Percentiles rank a stretch among this genome's conserved stretches.
Evolutionary conservation across 495 filamentous ascomycete species (phyloP).

Genomic region (Lophiotrema nucula): DNA sequence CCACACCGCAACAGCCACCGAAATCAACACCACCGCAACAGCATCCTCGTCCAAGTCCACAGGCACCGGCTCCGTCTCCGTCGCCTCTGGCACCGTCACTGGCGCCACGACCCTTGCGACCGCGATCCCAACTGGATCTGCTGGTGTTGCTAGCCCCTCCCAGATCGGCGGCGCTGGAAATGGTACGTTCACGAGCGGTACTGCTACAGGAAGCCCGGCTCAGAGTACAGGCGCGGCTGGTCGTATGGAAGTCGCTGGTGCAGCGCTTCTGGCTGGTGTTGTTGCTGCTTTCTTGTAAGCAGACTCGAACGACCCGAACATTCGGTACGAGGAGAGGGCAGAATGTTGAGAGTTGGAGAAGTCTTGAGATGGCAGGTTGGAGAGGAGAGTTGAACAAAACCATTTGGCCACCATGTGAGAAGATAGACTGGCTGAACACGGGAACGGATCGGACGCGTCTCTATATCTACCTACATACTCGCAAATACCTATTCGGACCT

Average conservation of each 20-base stretch:
- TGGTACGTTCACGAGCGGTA: background rate
- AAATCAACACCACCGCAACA: constrained; percentile 3
- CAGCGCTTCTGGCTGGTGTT: constrained; percentile 8
- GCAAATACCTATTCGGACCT: no score
- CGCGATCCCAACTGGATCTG: background rate
- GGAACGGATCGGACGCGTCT: no score
- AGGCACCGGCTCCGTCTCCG: constrained; percentile 1
- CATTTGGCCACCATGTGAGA: no score
- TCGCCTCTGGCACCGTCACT: constrained; percentile 8
- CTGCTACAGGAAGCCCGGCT: constrained; percentile 5
- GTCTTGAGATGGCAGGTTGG: background rate
- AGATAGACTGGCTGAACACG: no score
- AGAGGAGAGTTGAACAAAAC: no score
- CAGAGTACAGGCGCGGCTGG: constrained; percentile 23
- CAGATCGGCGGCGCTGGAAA: background rate
- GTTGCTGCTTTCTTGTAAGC: constrained; percentile 10
- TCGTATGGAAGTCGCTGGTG: constrained; percentile 4
- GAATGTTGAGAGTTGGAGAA: background rate
- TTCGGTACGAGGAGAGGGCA: background rate
- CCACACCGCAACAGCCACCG: no score
- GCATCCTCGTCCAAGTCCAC: constrained; percentile 1
- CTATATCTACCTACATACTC: no score
- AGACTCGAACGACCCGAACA: no score
- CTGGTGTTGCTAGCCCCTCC: background rate
- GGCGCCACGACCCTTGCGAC: background rate